phyloP scores from a whole-genome alignment of 1,139 yeast genomes.

The Zygosaccharomyces sapae region DNA sequence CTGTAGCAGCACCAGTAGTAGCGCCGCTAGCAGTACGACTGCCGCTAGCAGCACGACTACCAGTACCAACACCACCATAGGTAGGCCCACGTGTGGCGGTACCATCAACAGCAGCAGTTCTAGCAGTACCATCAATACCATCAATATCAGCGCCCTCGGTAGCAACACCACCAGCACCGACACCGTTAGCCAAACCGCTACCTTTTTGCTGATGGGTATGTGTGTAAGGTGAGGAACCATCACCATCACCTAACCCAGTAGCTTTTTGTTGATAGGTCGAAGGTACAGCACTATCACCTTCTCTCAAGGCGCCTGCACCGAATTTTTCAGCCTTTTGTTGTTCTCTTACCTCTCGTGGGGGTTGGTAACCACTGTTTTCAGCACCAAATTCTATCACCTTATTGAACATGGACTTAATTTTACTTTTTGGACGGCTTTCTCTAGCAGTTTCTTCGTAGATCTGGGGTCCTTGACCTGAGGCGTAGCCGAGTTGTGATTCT shows the following conservation, averaged over 20 bases:
- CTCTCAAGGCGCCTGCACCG: slow-evolving; percentile 2
- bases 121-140: neutral
- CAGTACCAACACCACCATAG: neutral
- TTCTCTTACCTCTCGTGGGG: slow-evolving; percentile 17
- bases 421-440: slow-evolving; percentile 15
- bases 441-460: neutral
- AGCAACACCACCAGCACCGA: no score
- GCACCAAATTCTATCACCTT: slow-evolving; percentile 35
- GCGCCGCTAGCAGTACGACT: neutral
- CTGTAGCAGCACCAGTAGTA: neutral
- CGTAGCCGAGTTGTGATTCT: neutral
- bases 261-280: neutral
- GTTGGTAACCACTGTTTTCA: slow-evolving; percentile 35
- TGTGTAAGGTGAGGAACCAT: no score
- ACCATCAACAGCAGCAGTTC: slow-evolving; percentile 1
- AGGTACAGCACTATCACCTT: neutral
- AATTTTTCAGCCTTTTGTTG: neutral
- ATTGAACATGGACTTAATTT: slow-evolving; percentile 26
- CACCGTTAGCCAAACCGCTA: no score
- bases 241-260: neutral
- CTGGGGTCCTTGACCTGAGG: neutral
- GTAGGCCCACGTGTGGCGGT: neutral
- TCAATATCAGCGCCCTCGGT: no score
- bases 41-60: neutral
- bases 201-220: no score